Base-by-base conservation (phyloP, 2,329 filamentous ascomycete genomes). In the Mycosphaerella sp. region DNA sequence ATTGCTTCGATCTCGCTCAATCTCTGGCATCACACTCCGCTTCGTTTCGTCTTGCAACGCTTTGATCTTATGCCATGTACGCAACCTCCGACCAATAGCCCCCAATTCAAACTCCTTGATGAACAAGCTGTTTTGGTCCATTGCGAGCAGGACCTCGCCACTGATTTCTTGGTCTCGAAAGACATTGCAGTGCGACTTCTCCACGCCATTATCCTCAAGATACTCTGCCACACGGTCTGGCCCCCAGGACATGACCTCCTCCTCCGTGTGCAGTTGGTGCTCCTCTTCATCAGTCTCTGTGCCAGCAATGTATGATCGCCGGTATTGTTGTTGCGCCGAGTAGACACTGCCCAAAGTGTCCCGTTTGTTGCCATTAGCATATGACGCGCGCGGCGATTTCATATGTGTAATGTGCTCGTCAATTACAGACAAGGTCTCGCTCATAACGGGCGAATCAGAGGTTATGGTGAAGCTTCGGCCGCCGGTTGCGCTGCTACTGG, bases 231-330 rank as follows among this genome's bases (percentile, higher is more conserved):
- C 92, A 57, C 93, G 83, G 59, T 83, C 81, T 1, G 90, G 82
- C 29, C 79, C 82, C 93, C 93, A 98, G 2, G 75, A 71, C 64
- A 85, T 81, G 23, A 98, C 89, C 68, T 96, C 86, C 34, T 80
- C 76, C 65, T 83, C 78, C 1, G 77, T 86, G 62, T 89, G 84
- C n/a, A 79, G 67, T 10, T 74, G 78, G 32, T 87, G 84, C 64
- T 93, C 89, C 70, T 97, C 93, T 65, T 96, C 90, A 64, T 97
- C 92, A 1, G 91, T 96, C 71, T 96, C 92, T 59, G 95, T 86
- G 38, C 92, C 93, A 61, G 93, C 87, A 58, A 97, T 92, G 69
- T 95, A 95, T 1, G 92, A 95, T 63, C 92, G 74, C 39, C 90
- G 83, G 58, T 84, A 84, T 39, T 87, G 68, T 31, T 65, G 62